Evolutionary conservation across 371 early-diverging fungal species (phyloP).

Genomic region (Quaeritorhiza haematococci): DNA sequence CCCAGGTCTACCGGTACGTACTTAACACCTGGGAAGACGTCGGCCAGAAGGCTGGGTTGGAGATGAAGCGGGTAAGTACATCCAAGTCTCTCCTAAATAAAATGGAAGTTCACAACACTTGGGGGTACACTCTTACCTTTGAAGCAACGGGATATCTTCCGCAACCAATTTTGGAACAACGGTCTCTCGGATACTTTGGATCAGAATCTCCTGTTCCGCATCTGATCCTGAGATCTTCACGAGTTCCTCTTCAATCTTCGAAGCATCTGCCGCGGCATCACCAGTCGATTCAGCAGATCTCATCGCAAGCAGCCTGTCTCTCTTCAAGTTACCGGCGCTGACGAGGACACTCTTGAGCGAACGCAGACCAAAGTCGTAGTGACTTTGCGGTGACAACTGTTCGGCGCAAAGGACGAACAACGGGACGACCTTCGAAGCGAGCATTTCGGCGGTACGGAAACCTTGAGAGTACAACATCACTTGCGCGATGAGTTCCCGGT

Average conservation of each 20-base stretch:
- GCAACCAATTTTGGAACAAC: conserved; percentile 95
- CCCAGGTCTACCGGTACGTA: conserved; percentile 77
- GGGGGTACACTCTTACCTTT: too few relatives aligned
- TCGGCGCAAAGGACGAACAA: conserved; percentile 91
- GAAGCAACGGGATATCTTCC: conserved; percentile 84
- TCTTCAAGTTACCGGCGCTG: conserved; percentile 95
- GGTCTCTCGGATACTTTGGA: conserved; percentile 93
- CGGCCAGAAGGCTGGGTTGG: conserved; percentile 68
- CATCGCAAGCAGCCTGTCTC: conserved; percentile 66
- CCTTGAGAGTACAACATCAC: conserved; percentile 99
- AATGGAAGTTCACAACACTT: too few relatives aligned
- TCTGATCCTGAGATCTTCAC: conserved; percentile 57
- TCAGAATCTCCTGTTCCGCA: conserved; percentile 88
- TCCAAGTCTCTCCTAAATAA: too few relatives aligned
- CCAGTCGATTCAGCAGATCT: conserved; percentile 27
- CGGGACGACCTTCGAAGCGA: conserved; percentile 95
- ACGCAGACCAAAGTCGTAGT: conserved; percentile 99
- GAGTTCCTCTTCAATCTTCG: conserved; percentile 11
- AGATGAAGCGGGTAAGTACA: too few relatives aligned
- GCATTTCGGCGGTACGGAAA: conserved; percentile 88
- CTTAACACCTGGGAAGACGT: conserved; percentile 94
- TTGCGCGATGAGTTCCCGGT: conserved; percentile 95
- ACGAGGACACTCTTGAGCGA: conserved; percentile 97
- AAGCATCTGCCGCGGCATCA: background rate
- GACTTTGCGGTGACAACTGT: conserved; percentile 89